Percentiles rank a stretch among this genome's conserved stretches.
phyloP scores from a whole-genome alignment of 805 yeast species.

The Wickerhamiella kazuoi region DNA sequence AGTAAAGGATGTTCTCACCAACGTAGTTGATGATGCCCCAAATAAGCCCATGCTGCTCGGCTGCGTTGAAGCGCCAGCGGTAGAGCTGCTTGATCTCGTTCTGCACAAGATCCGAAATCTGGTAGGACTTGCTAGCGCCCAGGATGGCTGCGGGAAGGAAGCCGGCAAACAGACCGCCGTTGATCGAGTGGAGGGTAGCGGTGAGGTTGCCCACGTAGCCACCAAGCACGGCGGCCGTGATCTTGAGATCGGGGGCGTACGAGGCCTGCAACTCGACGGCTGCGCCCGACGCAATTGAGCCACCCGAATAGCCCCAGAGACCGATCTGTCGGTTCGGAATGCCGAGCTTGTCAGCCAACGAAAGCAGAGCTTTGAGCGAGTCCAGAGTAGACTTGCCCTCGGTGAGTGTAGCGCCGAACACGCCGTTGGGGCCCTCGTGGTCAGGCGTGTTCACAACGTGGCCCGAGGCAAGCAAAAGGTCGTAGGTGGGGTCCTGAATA shows the following conservation, averaged over 20 bases:
- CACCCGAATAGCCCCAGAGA: constrained; percentile 18
- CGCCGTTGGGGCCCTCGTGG: constrained; percentile 13
- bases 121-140: constrained; percentile 17
- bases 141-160: constrained; percentile 14
- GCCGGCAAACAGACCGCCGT: constrained; percentile 14
- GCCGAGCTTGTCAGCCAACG: constrained; percentile 6
- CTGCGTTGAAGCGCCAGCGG: constrained; percentile 7
- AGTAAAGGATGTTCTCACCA: constrained; percentile 10
- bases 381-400: constrained; percentile 18
- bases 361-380: constrained; percentile 16
- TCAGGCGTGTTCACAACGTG: constrained; percentile 14
- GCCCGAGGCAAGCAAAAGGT: constrained; percentile 5
- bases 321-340: constrained; percentile 9
- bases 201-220: constrained; percentile 13
- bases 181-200: constrained; percentile 8
- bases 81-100: constrained; percentile 6
- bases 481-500: constrained; percentile 5
- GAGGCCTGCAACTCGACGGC: constrained; percentile 11
- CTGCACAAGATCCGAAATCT: constrained; percentile 8
- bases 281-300: constrained; percentile 14
- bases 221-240: constrained; percentile 14
- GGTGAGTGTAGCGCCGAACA: constrained; percentile 12
- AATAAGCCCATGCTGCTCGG: constrained; percentile 8
- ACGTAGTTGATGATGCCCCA: constrained; percentile 7
- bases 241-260: constrained; percentile 15